phyloP scores from a whole-genome alignment of 306 rosid genomes.

The Vachellia pachyceras region DNA sequence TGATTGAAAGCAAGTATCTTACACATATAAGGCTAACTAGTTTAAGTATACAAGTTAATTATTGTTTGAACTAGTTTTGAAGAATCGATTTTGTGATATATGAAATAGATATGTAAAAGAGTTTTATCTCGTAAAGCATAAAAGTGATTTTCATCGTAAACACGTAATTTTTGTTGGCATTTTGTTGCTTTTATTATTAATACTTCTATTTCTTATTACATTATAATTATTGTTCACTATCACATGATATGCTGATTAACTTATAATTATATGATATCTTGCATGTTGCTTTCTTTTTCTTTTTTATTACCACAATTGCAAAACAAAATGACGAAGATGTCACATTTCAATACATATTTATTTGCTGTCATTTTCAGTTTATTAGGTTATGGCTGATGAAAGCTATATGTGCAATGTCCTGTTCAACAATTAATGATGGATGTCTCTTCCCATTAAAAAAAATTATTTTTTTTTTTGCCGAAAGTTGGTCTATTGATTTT shows the following conservation, averaged over 20 bases:
- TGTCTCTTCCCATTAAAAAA: not conserved
- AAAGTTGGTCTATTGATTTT: not conserved
- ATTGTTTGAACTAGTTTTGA: too few species aligned
- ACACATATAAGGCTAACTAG: too few species aligned
- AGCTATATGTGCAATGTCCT: not conserved
- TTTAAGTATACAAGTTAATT: too few species aligned
- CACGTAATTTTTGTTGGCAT: too few species aligned
- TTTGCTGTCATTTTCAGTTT: not conserved
- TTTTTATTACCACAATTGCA: not conserved
- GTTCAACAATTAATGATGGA: not conserved
- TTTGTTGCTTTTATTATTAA: not conserved
- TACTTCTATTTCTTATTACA: too few species aligned
- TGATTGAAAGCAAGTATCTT: too few species aligned
- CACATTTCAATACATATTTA: not conserved
- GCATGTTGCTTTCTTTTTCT: not conserved
- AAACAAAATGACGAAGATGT: not conserved
- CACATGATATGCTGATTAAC: constrained; percentile 8
- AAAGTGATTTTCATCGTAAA: too few species aligned
- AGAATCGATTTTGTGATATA: too few species aligned
- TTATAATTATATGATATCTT: not conserved
- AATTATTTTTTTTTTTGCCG: not conserved
- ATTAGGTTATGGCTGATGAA: not conserved
- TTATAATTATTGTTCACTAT: not conserved
- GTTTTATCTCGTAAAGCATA: too few species aligned
- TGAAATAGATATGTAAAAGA: too few species aligned